phyloP scores from a whole-genome alignment of 768 basidiomycete genomes.

The Leccinum subtestaceum region DNA sequence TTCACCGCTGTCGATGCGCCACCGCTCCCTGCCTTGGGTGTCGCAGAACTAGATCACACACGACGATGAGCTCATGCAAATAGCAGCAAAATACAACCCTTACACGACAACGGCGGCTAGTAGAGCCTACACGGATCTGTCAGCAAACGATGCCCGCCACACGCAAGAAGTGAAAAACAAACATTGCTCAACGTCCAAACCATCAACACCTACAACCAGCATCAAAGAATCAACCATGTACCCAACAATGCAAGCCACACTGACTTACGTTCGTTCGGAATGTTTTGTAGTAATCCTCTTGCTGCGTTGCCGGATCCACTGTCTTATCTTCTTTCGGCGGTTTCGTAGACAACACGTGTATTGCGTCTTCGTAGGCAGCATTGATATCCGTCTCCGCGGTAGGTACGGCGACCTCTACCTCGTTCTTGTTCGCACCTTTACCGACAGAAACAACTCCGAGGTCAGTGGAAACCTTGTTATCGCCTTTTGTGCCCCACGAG shows the following conservation, averaged over 20 bases:
- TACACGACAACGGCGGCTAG: constrained; percentile 75
- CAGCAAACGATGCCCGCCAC: constrained; percentile 6
- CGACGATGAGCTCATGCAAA: neutral
- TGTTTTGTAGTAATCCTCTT: constrained; percentile 85
- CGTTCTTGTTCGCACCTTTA: constrained; percentile 59
- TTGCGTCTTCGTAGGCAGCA: constrained; percentile 87
- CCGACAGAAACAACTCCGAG: constrained; percentile 75
- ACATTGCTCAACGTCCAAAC: constrained; percentile 90
- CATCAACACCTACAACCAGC: constrained; percentile 58
- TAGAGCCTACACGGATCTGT: constrained; percentile 44
- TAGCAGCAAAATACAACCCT: constrained; percentile 30
- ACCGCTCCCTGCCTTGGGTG: constrained; percentile 47
- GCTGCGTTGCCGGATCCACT: constrained; percentile 56
- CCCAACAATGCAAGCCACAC: neutral
- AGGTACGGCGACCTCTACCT: constrained; percentile 84
- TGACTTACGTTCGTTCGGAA: constrained; percentile 79
- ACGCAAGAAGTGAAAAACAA: constrained; percentile 27
- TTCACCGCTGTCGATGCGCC: constrained; percentile 58
- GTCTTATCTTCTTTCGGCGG: constrained; percentile 68
- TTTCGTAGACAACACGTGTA: constrained; percentile 75
- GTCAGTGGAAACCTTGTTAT: constrained; percentile 81
- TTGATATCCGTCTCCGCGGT: constrained; percentile 88
- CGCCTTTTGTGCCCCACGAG: constrained; percentile 95
- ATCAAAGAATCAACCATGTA: constrained; percentile 13
- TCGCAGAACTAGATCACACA: constrained; percentile 29